Base-by-base conservation (phyloP, 352 stramenopile genomes). In the Pythium dissimile region DNA sequence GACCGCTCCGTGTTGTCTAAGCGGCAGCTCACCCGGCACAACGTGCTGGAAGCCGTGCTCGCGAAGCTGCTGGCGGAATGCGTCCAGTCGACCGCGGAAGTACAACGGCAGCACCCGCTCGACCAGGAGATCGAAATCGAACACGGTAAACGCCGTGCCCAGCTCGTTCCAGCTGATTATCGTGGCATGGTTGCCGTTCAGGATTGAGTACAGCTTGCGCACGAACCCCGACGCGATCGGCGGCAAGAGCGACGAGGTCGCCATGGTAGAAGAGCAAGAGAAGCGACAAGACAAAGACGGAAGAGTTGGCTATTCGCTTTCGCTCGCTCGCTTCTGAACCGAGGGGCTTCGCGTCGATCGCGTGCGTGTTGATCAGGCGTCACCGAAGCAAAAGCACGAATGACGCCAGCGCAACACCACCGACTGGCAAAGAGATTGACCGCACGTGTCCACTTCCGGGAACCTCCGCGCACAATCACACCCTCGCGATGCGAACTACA, bases 191-290 rank as follows among this genome's bases (percentile, higher is more conserved):
- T 88, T 68, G 42, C 77, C 67, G 66, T 91, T 80, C 39, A 91
- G 69, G 21, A 91, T 85, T 46, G 72, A 73, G 55, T 91, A 91
- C 21, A 91, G 62, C 55, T 91, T 88, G 63, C 80, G 77, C 62
- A 91, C 73, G 26, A 91, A 91, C 9, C 68, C 65, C 30, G 75
- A 81, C 51, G 80, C 76, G 63, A 91, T 90, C 27, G 66, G 38
- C 32, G 52, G 59, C 35, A 55, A 12, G 16, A 38, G 30, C 37
- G 37, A 16, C 15, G 50, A 23, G 34, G 30, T 24, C 24, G 46
- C 38, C 47, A 59, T 54, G 37, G 12, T 8, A 41, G 32, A 44
- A 24, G 27, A 46, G 55, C 47, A 10, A 38, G 21, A 27, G 26
- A 44, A 20, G 28, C 18, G 38, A 58, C 52, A 45, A 34, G 21